Conservation (phyloP, 495 filamentous ascomycete genomes). For the Zalerion maritima region DNA sequence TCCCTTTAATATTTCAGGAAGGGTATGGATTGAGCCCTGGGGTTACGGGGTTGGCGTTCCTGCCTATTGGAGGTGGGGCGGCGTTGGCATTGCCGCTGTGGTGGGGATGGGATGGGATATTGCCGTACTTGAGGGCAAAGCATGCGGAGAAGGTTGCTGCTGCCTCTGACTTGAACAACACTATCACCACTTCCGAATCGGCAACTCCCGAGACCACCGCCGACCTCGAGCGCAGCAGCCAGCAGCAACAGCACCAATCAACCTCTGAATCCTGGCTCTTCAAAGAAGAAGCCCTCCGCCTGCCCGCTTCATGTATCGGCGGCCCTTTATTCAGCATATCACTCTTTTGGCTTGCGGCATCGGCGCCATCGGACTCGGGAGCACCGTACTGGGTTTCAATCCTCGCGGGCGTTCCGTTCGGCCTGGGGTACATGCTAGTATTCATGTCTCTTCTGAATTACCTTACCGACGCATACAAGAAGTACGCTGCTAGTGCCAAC, state of each 20-base stretch:
- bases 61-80: slow-evolving; percentile 31
- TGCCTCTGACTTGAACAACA: slow-evolving; percentile 32
- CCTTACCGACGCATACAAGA: slow-evolving; percentile 60
- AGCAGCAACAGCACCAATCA: too few relatives aligned
- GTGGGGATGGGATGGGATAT: slow-evolving; percentile 50
- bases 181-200: slow-evolving; percentile 14
- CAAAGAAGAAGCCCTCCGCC: slow-evolving; percentile 44
- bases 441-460: slow-evolving; percentile 51
- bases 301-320: slow-evolving; percentile 52
- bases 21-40: slow-evolving; percentile 31
- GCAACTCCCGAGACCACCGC: slow-evolving; percentile 10
- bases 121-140: slow-evolving; percentile 57
- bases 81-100: slow-evolving; percentile 33
- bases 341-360: slow-evolving; percentile 65
- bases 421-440: slow-evolving; percentile 43
- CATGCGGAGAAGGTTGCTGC: slow-evolving; percentile 50
- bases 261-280: too few relatives aligned
- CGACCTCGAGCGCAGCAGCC: too few relatives aligned
- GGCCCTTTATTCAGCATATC: slow-evolving; percentile 46
- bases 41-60: slow-evolving; percentile 29
- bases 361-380: slow-evolving; percentile 31
- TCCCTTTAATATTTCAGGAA: slow-evolving; percentile 45
- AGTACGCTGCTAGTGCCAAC: slow-evolving; percentile 56
- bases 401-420: slow-evolving; percentile 51
- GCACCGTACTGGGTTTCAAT: slow-evolving; percentile 52